Evolutionary conservation across 371 early-diverging fungal genomes (phyloP).

Genomic region (Rhizomucor pusillus): DNA sequence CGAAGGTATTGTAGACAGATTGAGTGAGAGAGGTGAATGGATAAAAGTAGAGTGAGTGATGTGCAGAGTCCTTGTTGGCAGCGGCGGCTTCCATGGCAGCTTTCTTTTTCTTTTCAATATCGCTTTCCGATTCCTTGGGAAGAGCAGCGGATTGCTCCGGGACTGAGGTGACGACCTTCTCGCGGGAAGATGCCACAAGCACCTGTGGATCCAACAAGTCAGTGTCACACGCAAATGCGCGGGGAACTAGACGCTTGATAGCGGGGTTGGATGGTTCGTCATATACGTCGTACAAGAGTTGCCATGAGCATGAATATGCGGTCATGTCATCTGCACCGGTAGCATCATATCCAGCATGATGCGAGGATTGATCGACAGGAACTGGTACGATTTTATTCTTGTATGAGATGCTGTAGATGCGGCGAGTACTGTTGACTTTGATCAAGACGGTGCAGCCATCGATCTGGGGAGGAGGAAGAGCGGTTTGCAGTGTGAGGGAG

Average conservation of each 20-base stretch:
- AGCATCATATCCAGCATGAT: neutral
- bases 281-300: slow-evolving; percentile 8
- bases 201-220: slow-evolving; percentile 18
- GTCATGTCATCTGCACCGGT: neutral
- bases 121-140: slow-evolving; percentile 1
- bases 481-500: slow-evolving; percentile 8
- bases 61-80: neutral
- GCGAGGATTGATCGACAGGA: slow-evolving; percentile 2
- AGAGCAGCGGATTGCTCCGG: neutral
- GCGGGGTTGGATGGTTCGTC: neutral
- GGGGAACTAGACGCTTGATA: slow-evolving; percentile 3
- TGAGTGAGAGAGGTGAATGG: neutral
- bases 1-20: neutral
- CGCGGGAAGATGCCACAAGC: slow-evolving; percentile 7
- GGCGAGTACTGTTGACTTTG: slow-evolving; percentile 9
- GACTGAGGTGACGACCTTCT: slow-evolving; percentile 7
- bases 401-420: slow-evolving; percentile 24
- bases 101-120: slow-evolving; percentile 6
- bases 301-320: slow-evolving; percentile 11
- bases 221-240: slow-evolving; percentile 13
- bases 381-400: slow-evolving; percentile 8
- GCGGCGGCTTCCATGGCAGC: slow-evolving; percentile 3
- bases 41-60: too few species aligned
- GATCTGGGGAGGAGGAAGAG: slow-evolving; percentile 13
- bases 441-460: slow-evolving; percentile 19